Percentiles rank a stretch among this genome's conserved stretches.
Conservation (phyloP, 495 filamentous ascomycete genomes). For the Cercophora newfieldiana region DNA sequence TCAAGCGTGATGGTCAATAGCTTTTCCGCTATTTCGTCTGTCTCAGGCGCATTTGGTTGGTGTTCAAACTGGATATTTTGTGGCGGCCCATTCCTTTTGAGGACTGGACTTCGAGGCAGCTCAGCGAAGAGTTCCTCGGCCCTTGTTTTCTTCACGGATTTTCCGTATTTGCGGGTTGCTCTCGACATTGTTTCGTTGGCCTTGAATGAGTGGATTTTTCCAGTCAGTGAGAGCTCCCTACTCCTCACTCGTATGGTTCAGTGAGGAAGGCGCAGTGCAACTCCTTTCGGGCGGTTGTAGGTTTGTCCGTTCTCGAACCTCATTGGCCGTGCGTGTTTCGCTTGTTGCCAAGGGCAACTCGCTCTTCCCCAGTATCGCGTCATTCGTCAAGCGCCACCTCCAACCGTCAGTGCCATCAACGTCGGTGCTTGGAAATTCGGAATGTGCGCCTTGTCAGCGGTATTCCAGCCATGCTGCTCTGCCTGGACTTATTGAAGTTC, state of each 20-base stretch:
- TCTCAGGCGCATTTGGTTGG: neutral
- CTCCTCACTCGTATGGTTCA: neutral
- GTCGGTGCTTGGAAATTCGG: neutral
- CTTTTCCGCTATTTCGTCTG: constrained; percentile 17
- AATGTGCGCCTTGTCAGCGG: too few relatives aligned
- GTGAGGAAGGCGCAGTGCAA: neutral
- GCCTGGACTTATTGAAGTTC: too few relatives aligned
- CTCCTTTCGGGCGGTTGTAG: neutral
- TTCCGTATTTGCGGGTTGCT: constrained; percentile 46
- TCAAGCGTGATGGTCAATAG: constrained; percentile 10
- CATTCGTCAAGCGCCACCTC: neutral
- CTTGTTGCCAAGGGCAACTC: constrained; percentile 23
- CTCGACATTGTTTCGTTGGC: constrained; percentile 32
- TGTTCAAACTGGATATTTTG: constrained; percentile 1
- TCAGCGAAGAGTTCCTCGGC: constrained; percentile 45
- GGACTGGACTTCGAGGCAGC: constrained; percentile 42
- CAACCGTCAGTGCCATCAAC: neutral
- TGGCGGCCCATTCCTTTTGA: constrained; percentile 12
- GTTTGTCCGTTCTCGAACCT: neutral
- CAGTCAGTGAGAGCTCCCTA: too few relatives aligned
- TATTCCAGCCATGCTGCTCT: too few relatives aligned
- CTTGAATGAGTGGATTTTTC: too few relatives aligned
- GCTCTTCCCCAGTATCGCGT: too few relatives aligned
- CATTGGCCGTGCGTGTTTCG: constrained; percentile 16
- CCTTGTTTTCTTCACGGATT: constrained; percentile 37